These are phyloP conservation scores for Anaeromyces robustus DNA, from an alignment of 192 early-diverging fungal genomes.

Conservation along the genomic window DNA sequence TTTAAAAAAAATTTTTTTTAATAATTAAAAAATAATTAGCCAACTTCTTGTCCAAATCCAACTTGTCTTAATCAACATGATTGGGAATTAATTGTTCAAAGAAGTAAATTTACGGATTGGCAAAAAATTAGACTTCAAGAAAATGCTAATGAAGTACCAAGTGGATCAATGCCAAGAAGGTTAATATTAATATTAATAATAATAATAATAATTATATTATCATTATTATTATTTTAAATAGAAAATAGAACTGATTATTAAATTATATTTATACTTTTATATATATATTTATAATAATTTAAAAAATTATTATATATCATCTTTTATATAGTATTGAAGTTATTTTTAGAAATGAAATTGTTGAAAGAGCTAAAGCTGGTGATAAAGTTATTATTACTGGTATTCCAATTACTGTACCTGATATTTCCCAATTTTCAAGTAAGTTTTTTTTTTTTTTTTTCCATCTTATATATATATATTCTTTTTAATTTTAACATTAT, in stretches of 20 bases:
- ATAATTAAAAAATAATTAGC: conserved; percentile 20
- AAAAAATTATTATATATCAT: no score
- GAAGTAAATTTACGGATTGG: conserved; percentile 89
- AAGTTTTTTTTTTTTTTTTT: no score
- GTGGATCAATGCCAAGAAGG: conserved; percentile 92
- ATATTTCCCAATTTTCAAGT: conserved; percentile 65
- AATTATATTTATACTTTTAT: not conserved
- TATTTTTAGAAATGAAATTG: conserved; percentile 80
- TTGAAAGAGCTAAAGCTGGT: conserved; percentile 90
- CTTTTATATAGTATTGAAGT: conserved; percentile 64
- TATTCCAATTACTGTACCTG: conserved; percentile 79
- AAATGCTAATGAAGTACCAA: conserved; percentile 86
- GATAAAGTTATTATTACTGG: conserved; percentile 82
- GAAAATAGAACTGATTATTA: no score
- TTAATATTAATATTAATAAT: conserved; percentile 11
- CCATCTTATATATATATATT: no score
- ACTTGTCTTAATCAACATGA: conserved; percentile 62
- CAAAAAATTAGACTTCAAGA: conserved; percentile 94
- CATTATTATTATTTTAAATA: no score
- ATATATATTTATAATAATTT: no score
- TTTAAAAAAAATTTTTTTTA: no score
- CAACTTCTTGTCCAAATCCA: conserved; percentile 64
- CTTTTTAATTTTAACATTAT: no score
- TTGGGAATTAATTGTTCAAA: conserved; percentile 69
- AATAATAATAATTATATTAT: no score